Evolutionary conservation across 1,139 yeast species (phyloP), one percentile per base, ranked within the genome.

Genomic region (Pneumocystis canis): DNA sequence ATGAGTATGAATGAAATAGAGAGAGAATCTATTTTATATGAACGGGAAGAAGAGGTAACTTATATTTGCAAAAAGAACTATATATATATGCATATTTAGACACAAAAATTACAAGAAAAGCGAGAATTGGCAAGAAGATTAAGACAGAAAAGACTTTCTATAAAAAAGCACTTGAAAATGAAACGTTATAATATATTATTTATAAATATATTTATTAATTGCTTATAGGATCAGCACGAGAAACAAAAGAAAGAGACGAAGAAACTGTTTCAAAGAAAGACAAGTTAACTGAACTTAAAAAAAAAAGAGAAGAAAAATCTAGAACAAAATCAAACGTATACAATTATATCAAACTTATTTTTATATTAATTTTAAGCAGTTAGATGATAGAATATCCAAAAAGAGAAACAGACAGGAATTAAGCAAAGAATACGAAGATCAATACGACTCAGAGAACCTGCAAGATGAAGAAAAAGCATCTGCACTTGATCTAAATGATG

Each of bases 31-130:
- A 82, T 89, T 65, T 80, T 92, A 66, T 94, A 88, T 70, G 97
- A 92, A 66, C 87, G 99, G 74, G 82, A 88, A 5, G 96, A 89
- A 74, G 95, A 88, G 69, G 83, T 89, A 84, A 95, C n/a, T 7
- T n/a, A 47, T 25, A 25, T 20, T 20, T 28, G 9, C 31, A 47
- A 47, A 47, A 47, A 47, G 14, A 25, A 28, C n/a, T 25, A 25
- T 47, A 47, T 20, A 25, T 14, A 39, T 39, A 39, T 18, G 31
- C n/a, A n/a, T 47, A 14, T 47, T 47, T 47, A 47, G 54, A 47
- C 54, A 47, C 54, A 90, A 72, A 82, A 85, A 67, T 89, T 79
- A 74, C 84, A 86, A 64, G 97, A 92, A 75, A 82, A 88, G 73
- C 81, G 82, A 71, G 84, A 85, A 70, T 82, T 94, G 70, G 88